A percentile compares a stretch with the other conserved stretches of the same genome.
Evolutionary conservation across 192 early-diverging fungal species (phyloP).

Genomic region (Phlyctochytrium bullatum): DNA sequence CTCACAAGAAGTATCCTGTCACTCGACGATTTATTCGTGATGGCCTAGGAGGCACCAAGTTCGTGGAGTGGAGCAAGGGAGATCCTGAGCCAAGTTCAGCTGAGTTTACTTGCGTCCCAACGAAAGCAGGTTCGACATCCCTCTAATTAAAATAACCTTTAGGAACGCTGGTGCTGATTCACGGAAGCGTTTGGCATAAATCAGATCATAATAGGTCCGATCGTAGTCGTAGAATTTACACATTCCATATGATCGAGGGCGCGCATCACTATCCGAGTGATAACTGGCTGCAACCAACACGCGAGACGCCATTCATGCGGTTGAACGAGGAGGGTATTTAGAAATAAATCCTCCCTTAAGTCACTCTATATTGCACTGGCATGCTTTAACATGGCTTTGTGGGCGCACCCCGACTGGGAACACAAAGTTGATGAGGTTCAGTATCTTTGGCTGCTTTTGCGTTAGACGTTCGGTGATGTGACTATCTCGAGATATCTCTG

Average conservation of each 20-base stretch:
- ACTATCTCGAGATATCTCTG: not conserved
- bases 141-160: conserved; percentile 2
- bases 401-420: not conserved
- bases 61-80: conserved; percentile 45
- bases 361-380: not conserved
- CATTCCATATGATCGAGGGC: conserved; percentile 92
- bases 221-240: conserved; percentile 87
- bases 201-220: conserved; percentile 75
- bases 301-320: conserved; percentile 34
- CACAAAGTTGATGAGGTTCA: not conserved
- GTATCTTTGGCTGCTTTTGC: not conserved
- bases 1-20: conserved; percentile 71
- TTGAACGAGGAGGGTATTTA: conserved; percentile 10
- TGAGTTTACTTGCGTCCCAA: conserved; percentile 58
- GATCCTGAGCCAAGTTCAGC: conserved; percentile 50
- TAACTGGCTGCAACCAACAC: conserved; percentile 68
- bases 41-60: conserved; percentile 57
- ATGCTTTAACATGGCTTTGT: not conserved
- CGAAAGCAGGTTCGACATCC: conserved; percentile 35
- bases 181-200: conserved; percentile 82
- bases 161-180: conserved; percentile 82
- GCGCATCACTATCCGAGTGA: conserved; percentile 60
- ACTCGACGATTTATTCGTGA: conserved; percentile 64
- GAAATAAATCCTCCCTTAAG: not conserved
- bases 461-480: not conserved